Base-by-base conservation (phyloP, 1,284 basidiomycete species). In the Coniferiporia sulphurascens region DNA sequence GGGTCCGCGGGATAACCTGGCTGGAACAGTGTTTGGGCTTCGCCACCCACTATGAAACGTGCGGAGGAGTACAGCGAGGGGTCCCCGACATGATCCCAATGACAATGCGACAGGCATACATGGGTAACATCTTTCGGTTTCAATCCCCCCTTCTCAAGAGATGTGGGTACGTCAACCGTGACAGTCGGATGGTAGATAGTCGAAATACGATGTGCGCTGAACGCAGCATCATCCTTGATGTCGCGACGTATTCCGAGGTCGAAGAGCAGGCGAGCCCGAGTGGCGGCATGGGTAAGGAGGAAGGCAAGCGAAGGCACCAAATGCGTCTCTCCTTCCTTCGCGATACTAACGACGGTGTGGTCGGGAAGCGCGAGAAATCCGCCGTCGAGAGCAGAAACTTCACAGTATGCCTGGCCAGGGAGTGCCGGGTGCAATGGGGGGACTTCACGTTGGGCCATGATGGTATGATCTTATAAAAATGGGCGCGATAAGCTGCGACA, bases 11-110 rank as follows among this genome's bases (percentile, higher is more conserved):
- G 80, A 60, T 77, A 82, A 4, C 75, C 74, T 22, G 73, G 65
- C 6, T 67, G 65, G 48, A 80, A 60, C 1, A 75, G 64, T 3
- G 66, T 61, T 41, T 71, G 70, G 9, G 71, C 70, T 22, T 68
- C 76, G 7, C 67, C 76, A 4, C 63, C 82, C 1, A 80, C 71
- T 52, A 83, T 60, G 63, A 84, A 79, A 2, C 71, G 75, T 51
- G 78, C 76, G n/a, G 71, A 74, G 0, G 73, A 67, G 67, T 83
- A 85, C 1, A 74, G 75, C 4, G 63, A 56, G 17, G 73, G 68
- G 65, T 84, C 72, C 3, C 83, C 81, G 22, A 74, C 69, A 67
- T 77, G 74, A 64, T 76, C 73, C 64, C 68, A 74, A 58, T 84
- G 81, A 35, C 77, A 63, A 65, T 84, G 82, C 15, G 80, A 81